Evolutionary conservation across 2,329 filamentous ascomycete genomes (phyloP), one percentile per base, ranked within the genome.

Genomic region (Colletotrichum godetiae): DNA sequence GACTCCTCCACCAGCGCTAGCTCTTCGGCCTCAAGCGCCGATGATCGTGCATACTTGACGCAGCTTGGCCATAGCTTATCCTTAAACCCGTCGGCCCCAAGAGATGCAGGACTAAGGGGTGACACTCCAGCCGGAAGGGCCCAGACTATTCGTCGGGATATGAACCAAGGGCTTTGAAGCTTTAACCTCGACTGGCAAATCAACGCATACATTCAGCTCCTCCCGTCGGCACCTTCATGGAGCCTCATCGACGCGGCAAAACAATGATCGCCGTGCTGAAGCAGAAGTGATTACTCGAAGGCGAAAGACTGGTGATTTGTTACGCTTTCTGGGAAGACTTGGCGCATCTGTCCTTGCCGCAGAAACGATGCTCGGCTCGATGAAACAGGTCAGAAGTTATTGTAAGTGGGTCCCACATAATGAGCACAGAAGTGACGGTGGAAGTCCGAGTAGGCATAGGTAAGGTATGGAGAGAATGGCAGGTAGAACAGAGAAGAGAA

Each of bases 111-210:
- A 24, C 27, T n/a, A 11, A 11, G n/a, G 10, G n/a, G 27, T 27
- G 31, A 15, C 8, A 15, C 37, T 42, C 6, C 37, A 42, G 19
- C 15, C 13, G 4, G 6, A 10, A 4, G 27, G 15, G 6, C 4
- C 13, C 10, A 42, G 10, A 4, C n/a, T 19, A 11, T 13, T 22
- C 35, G 22, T 61, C 64, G 57, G 49, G 22, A 57, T 72, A n/a
- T 67, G 63, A 52, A 67, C 7, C 13, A 19, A 63, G 68, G 68
- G 46, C 33, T 52, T 61, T 67, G 46, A 62, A 67, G 31, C 53
- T 5, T 3, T 12, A 27, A 60, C 22, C 0, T 19, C 4, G 31
- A 15, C 42, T 57, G 27, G 12, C 55, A 33, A 37, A 35, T 33
- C 46, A 33, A 42, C 29, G 15, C 11, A 4, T 19, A 7, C 15